Evolutionary conservation across 2,329 filamentous ascomycete genomes (phyloP), one percentile per base, ranked within the genome.

Genomic region (Diplodia scrobiculata): DNA sequence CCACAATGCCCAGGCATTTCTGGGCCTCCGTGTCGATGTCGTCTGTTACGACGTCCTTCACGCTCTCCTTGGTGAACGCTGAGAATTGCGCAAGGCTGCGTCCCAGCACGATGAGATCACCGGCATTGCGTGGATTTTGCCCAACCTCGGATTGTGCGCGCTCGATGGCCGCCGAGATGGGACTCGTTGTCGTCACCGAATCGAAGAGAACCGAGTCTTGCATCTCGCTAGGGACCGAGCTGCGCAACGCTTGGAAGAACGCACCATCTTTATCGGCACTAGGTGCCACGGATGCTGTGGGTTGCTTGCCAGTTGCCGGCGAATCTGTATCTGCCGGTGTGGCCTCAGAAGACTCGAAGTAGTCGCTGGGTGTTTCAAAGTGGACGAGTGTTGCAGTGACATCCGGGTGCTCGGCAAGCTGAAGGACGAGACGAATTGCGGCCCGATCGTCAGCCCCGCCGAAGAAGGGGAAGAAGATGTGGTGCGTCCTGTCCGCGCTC

Each of bases 381-480:
- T 88, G 87, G 0, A 90, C 81, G 36, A 97, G 84, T 0, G 91
- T 94, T 0, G 88, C 91, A 0, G 91, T 93, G 29, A 97, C 87
- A 51, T 90, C 86, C 3, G 86, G 84, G 72, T 92, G 95, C 74
- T 89, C 87, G 0, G 89, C 91, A 0, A 99, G 84, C 73, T 97
- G 94, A 2, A 98, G 82, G 2, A 94, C 89, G 27, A 98, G 86
- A 1, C 88, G 84, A 0, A 98, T 83, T 0, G 92, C 93, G 4
- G 89, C 86, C 7, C 87, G 85, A 73, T 97, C 94, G 73, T 99
- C 95, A 1, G 83, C 80, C 9, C 91, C 91, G 19, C 94, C 93
- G 67, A 97, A 88, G 78, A 92, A 98, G 0, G 93, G 90, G 64
- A 96, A 82, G 75, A 96, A 93, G 70, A 98, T 84, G 74, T 94